A percentile compares a stretch with the other conserved stretches of the same genome.
These are phyloP conservation scores for Heterobasidion irregulare DNA, from an alignment of 1,284 basidiomycete genomes.

Conservation along the genomic window DNA sequence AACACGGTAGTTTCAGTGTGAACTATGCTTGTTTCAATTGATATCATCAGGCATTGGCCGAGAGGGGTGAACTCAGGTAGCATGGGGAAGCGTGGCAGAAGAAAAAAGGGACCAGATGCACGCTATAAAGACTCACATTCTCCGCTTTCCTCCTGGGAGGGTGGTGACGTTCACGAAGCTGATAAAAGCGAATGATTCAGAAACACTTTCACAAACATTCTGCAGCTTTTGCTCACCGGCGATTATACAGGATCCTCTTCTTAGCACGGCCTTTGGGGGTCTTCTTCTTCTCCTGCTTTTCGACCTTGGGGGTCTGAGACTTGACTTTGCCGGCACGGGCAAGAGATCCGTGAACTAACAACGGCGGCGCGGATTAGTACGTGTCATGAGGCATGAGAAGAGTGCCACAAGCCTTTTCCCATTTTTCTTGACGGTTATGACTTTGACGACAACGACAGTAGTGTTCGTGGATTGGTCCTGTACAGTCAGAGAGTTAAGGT, in stretches of 20 bases:
- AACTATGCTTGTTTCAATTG: conserved; percentile 75
- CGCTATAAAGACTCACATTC: conserved; percentile 67
- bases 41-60: conserved; percentile 48
- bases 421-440: conserved; percentile 38
- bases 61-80: neutral
- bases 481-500: conserved; percentile 7
- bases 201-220: conserved; percentile 6
- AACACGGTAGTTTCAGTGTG: conserved; percentile 81
- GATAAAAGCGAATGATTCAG: neutral
- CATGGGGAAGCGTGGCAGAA: neutral
- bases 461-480: conserved; percentile 2
- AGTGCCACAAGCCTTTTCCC: conserved; percentile 52
- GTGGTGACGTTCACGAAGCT: conserved; percentile 95
- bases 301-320: conserved; percentile 95
- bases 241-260: conserved; percentile 93
- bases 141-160: conserved; percentile 88
- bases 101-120: conserved; percentile 4
- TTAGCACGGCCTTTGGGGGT: conserved; percentile 91
- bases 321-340: conserved; percentile 99
- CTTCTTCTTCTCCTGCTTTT: conserved; percentile 98
- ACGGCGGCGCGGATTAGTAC: conserved; percentile 7
- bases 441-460: conserved; percentile 11
- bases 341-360: conserved; percentile 94
- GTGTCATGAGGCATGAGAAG: conserved; percentile 1
- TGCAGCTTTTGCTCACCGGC: conserved; percentile 50